Evolutionary conservation across 163 green algal species (phyloP).

Genomic region (Chlorella variabilis): DNA sequence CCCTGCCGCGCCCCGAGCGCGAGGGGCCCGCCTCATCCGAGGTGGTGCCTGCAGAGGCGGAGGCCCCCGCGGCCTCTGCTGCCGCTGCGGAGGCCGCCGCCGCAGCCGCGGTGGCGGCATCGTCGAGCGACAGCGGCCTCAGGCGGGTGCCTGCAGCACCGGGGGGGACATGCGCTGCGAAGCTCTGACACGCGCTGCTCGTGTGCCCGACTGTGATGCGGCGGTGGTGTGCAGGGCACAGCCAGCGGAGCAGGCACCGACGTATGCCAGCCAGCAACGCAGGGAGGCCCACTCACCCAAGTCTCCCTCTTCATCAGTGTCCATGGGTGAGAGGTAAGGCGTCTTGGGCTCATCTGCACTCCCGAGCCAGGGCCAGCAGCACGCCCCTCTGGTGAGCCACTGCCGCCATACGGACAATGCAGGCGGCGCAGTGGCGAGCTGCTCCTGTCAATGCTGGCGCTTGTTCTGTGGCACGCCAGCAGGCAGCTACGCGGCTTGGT

Average conservation of each 20-base stretch:
- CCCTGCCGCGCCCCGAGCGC: background rate
- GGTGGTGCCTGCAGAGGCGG: background rate
- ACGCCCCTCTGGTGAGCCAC: no score
- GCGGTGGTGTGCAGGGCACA: no score
- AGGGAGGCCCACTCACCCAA: conserved; percentile 6
- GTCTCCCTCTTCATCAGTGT: conserved; percentile 53
- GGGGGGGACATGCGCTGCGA: no score
- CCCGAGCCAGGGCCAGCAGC: background rate
- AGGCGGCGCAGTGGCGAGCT: background rate
- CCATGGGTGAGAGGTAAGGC: conserved; percentile 62
- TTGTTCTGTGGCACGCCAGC: no score
- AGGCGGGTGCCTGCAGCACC: conserved; percentile 15
- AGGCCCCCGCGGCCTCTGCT: background rate
- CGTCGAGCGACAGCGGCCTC: conserved; percentile 5
- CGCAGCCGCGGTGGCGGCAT: background rate
- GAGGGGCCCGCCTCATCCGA: conserved; percentile 8
- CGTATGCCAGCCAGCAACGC: no score
- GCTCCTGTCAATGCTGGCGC: no score
- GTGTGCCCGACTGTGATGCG: no score
- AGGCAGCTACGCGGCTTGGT: no score
- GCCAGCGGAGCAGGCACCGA: no score
- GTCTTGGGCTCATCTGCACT: conserved; percentile 71
- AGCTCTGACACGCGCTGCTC: no score
- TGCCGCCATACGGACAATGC: no score
- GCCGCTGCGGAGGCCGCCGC: background rate